Evolutionary conservation across 2,329 filamentous ascomycete species (phyloP).

Genomic region (Aureobasidium melanogenum): DNA sequence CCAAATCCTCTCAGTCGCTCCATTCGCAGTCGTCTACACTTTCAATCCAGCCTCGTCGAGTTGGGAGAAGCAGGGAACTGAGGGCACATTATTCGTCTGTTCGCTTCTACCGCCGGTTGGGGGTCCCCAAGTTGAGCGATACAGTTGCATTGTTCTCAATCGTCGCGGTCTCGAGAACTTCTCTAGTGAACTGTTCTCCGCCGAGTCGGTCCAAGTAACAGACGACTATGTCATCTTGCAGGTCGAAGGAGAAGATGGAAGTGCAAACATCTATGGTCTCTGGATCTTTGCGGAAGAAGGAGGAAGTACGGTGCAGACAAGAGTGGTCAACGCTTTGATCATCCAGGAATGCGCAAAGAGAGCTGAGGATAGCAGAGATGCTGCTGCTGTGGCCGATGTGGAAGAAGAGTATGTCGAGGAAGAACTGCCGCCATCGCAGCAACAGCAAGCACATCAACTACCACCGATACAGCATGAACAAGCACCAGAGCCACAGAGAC

Average conservation of each 20-base stretch:
- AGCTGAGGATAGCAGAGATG: slow-evolving; percentile 41
- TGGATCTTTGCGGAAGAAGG: slow-evolving; percentile 56
- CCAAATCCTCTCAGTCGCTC: slow-evolving; percentile 68
- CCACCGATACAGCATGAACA: slow-evolving; percentile 12
- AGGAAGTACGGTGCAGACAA: slow-evolving; percentile 43
- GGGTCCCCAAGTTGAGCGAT: slow-evolving; percentile 28
- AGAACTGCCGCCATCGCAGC: neutral
- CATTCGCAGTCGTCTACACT: slow-evolving; percentile 78
- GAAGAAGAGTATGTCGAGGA: slow-evolving; percentile 18
- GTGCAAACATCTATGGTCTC: slow-evolving; percentile 45
- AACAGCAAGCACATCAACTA: slow-evolving; percentile 17
- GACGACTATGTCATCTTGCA: slow-evolving; percentile 55
- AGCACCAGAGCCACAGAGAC: slow-evolving; percentile 8
- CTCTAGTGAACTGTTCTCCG: slow-evolving; percentile 32
- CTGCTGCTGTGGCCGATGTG: slow-evolving; percentile 28
- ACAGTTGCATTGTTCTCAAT: slow-evolving; percentile 39
- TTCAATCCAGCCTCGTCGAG: slow-evolving; percentile 55
- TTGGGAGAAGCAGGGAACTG: slow-evolving; percentile 81
- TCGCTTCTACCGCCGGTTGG: slow-evolving; percentile 38
- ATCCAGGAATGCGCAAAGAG: slow-evolving; percentile 48
- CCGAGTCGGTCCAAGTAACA: slow-evolving; percentile 37
- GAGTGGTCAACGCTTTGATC: slow-evolving; percentile 43
- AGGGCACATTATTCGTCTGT: slow-evolving; percentile 86
- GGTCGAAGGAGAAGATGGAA: slow-evolving; percentile 29
- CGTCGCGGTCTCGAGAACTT: slow-evolving; percentile 41